Percentiles rank a stretch among this genome's conserved stretches.
Evolutionary conservation across 768 basidiomycete genomes (phyloP).

Genomic region (Lactarius akahatsu): DNA sequence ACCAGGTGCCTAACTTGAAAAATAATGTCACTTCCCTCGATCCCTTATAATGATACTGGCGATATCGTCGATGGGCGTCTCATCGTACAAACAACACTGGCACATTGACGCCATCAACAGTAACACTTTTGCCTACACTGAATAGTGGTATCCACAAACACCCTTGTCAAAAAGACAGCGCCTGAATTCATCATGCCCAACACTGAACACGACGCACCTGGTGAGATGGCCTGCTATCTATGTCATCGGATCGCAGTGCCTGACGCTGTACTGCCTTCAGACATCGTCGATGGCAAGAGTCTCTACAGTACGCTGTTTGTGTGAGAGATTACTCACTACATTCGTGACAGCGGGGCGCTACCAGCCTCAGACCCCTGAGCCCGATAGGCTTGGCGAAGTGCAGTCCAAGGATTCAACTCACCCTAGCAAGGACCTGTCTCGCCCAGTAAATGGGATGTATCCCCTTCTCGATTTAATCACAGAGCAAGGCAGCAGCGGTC

Average conservation of each 20-base stretch:
- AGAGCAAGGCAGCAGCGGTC: constrained; percentile 49
- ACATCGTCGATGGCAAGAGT: background rate
- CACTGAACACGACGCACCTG: background rate
- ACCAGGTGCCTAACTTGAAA: background rate
- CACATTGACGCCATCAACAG: background rate
- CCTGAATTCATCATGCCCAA: background rate
- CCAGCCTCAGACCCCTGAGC: background rate
- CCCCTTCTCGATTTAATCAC: constrained; percentile 52
- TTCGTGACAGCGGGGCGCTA: background rate
- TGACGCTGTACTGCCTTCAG: background rate
- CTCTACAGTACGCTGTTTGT: too few species aligned
- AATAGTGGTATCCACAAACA: background rate
- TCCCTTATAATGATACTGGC: background rate
- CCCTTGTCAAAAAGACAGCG: background rate
- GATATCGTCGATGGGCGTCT: background rate
- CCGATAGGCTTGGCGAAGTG: background rate
- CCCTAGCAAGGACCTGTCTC: background rate
- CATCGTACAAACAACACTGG: background rate
- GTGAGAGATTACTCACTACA: background rate
- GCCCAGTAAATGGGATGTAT: constrained; percentile 44
- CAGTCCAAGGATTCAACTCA: background rate
- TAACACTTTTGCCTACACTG: too few species aligned
- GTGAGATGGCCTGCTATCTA: background rate
- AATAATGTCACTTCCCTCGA: background rate
- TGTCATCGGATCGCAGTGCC: background rate